These are phyloP conservation scores for Trifolium pratense DNA, from an alignment of 306 rosid genomes.

Conservation along the genomic window DNA sequence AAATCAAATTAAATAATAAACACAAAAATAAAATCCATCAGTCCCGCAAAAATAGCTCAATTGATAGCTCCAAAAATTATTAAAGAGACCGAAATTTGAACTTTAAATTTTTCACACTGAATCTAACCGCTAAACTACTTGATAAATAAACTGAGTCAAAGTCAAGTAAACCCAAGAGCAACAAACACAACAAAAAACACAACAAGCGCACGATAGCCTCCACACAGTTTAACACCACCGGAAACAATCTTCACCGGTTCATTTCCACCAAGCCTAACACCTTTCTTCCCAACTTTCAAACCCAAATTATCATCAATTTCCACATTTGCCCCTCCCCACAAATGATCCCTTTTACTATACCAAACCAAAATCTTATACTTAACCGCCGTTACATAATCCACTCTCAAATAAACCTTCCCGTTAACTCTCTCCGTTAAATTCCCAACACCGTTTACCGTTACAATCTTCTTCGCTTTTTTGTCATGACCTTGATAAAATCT, in stretches of 20 bases:
- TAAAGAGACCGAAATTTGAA: too few species aligned
- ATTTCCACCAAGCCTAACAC: slow-evolving; percentile 58
- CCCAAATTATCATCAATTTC: slow-evolving; percentile 51
- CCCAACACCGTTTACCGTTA: background rate
- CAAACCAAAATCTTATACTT: slow-evolving; percentile 74
- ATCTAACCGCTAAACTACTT: too few species aligned
- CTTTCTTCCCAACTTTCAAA: slow-evolving; percentile 32
- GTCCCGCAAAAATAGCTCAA: too few species aligned
- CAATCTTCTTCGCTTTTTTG: slow-evolving; percentile 51
- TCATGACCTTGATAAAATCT: slow-evolving; percentile 79
- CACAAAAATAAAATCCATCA: background rate
- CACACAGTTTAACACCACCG: slow-evolving; percentile 42
- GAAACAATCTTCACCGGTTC: slow-evolving; percentile 24
- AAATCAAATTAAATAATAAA: background rate
- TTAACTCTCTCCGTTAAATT: slow-evolving; percentile 43
- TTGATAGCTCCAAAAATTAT: too few species aligned
- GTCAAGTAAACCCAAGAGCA: slow-evolving; percentile 36
- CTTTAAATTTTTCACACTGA: too few species aligned
- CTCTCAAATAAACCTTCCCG: slow-evolving; percentile 45
- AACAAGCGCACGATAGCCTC: slow-evolving; percentile 42
- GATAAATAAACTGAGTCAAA: background rate
- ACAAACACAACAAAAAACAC: slow-evolving; percentile 29
- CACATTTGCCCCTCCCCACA: slow-evolving; percentile 63
- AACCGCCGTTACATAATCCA: slow-evolving; percentile 64
- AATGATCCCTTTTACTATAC: slow-evolving; percentile 59